phyloP scores from a whole-genome alignment of 2,329 filamentous ascomycete genomes.

The Cryphonectria japonica region DNA sequence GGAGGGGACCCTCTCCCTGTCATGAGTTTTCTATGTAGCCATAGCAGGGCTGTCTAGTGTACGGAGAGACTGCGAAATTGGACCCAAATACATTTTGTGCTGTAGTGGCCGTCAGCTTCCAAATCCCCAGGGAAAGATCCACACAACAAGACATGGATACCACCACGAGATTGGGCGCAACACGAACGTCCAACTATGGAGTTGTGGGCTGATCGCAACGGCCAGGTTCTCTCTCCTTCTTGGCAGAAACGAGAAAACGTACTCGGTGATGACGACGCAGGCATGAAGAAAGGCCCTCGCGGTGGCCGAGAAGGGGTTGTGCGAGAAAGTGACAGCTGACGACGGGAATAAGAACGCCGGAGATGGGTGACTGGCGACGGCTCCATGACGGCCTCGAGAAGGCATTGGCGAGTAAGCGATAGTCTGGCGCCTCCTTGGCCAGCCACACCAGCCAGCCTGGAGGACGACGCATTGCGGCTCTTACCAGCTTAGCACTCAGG shows the following conservation, averaged over 20 bases:
- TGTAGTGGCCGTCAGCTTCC: background rate
- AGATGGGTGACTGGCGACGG: background rate
- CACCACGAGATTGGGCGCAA: background rate
- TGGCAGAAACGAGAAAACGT: background rate
- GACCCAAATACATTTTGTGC: background rate
- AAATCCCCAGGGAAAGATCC: background rate
- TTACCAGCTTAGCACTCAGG: background rate
- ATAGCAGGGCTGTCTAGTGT: background rate
- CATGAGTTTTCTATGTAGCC: background rate
- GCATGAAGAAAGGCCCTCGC: background rate
- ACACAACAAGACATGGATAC: background rate
- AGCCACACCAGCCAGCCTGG: background rate
- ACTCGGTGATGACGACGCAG: background rate
- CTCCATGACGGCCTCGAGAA: too few relatives aligned
- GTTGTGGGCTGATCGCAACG: background rate
- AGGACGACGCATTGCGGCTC: background rate
- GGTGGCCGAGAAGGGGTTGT: background rate
- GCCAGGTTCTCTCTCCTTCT: background rate
- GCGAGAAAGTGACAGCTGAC: background rate
- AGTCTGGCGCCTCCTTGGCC: slow-evolving; percentile 1
- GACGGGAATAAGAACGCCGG: background rate
- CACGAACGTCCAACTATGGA: background rate
- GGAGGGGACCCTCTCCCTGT: background rate
- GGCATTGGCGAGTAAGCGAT: background rate
- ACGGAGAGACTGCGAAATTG: background rate